Base-by-base conservation (phyloP, 2,329 filamentous ascomycete genomes). In the Phoma herbarum region DNA sequence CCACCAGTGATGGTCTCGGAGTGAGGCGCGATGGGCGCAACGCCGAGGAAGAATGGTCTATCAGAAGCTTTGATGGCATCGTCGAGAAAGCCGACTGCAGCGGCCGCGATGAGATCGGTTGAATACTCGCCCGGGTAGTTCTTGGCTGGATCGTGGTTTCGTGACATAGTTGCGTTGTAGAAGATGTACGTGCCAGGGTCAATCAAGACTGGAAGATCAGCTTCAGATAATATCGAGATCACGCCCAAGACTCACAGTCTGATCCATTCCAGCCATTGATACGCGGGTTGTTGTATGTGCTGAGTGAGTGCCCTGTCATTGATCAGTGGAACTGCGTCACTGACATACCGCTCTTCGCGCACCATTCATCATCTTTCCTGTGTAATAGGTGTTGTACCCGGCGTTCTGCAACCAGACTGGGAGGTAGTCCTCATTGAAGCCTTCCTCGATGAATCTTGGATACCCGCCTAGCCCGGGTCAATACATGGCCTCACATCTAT, bases 311-410 rank as follows among this genome's bases (percentile, higher is more conserved):
- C 0, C 83, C 80, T 54, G n/a, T 7, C 8, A 25, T 22, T 2
- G 4, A 22, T 52, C 8, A 52, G 35, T 23, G 12, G 33, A 6
- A 23, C 10, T 11, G 16, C 4, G 1, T 6, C 18, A 5, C n/a
- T 2, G 14, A 23, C 2, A n/a, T 2, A 10, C 5, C 6, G 5
- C 11, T 2, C 4, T 42, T 4, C 12, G 22, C 41, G 1, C 33
- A 49, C 55, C 56, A 63, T 92, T 92, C 77, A 89, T 88, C 4
- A 91, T 79, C 69, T 92, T 92, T n/a, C 88, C 90, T 0, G 85
- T 86, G 66, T 91, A 92, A 68, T 90, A 91, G 0, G 89, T 91
- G 63, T 86, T 85, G 69, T 91, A 91, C 0, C 88, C 88, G 0
- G 84, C 85, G 4, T 84, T 73, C 63, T 90, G 87, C n/a, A 92